Percentiles rank a stretch among this genome's conserved stretches.
Evolutionary conservation across 179 eudicot genomes (phyloP).

Genomic region (Camellia oleifera): DNA sequence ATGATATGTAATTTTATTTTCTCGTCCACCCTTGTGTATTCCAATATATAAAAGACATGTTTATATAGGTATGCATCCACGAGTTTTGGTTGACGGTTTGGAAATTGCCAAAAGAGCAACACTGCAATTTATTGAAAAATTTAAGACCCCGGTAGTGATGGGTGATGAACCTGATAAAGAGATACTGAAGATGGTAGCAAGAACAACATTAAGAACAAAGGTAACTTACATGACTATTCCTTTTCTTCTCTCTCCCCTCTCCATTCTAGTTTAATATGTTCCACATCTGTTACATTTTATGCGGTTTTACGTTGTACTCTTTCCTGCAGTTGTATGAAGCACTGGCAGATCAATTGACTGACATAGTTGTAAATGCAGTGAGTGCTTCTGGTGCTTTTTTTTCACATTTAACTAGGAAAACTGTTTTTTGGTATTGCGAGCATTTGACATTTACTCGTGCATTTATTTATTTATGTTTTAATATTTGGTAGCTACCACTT

Average conservation of each 20-base stretch:
- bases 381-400: slow-evolving; percentile 27
- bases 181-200: slow-evolving; percentile 93
- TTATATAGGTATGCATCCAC: slow-evolving; percentile 90
- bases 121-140: slow-evolving; percentile 77
- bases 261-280: neutral
- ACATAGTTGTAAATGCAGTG: slow-evolving; percentile 81
- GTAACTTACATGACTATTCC: slow-evolving; percentile 24
- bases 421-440: neutral
- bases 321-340: slow-evolving; percentile 72
- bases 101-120: slow-evolving; percentile 98
- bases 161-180: slow-evolving; percentile 94
- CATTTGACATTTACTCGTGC: neutral
- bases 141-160: slow-evolving; percentile 92
- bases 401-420: neutral
- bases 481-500: neutral
- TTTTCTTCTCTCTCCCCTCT: neutral
- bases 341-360: slow-evolving; percentile 93
- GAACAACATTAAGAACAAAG: slow-evolving; percentile 94
- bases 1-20: neutral
- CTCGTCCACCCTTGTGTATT: neutral
- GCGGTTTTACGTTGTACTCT: neutral
- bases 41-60: neutral
- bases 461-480: neutral
- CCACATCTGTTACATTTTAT: slow-evolving; percentile 6
- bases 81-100: slow-evolving; percentile 92